A percentile compares a stretch with the other conserved stretches of the same genome.
Conservation (phyloP, 306 rosid species). For the Quercus cerris region DNA sequence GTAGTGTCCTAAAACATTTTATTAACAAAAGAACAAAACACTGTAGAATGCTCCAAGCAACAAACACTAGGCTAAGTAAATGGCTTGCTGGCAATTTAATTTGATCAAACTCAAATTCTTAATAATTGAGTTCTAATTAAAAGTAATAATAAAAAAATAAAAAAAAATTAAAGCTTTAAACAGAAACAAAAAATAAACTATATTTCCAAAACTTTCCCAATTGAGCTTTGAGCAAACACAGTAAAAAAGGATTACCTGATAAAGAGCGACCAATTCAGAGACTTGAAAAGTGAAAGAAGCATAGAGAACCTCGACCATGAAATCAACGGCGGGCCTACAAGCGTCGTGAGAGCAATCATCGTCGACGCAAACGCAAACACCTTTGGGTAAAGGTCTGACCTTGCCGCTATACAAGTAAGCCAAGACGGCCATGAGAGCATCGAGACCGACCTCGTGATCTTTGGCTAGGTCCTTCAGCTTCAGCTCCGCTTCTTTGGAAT, state of each 20-base stretch:
- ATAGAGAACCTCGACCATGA: slow-evolving; percentile 44
- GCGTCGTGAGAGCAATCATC: slow-evolving; percentile 51
- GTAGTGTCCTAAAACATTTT: neutral
- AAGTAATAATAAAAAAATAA: too few species aligned
- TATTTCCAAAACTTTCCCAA: too few species aligned
- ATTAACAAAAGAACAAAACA: neutral
- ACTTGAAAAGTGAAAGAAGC: slow-evolving; percentile 48
- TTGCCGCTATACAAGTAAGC: slow-evolving; percentile 54
- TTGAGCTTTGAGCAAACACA: too few species aligned
- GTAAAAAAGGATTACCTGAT: slow-evolving; percentile 30
- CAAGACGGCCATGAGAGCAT: slow-evolving; percentile 36
- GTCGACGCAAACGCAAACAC: slow-evolving; percentile 48
- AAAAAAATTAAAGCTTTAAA: too few species aligned
- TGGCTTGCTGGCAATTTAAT: too few species aligned
- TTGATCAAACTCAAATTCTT: too few species aligned
- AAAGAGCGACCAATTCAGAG: slow-evolving; percentile 45
- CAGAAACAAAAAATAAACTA: too few species aligned
- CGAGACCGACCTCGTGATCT: slow-evolving; percentile 49
- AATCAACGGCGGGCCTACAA: slow-evolving; percentile 54
- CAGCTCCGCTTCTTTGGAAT: slow-evolving; percentile 3
- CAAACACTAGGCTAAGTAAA: neutral
- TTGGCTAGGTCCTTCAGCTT: slow-evolving; percentile 45
- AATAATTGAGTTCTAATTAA: too few species aligned
- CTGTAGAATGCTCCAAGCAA: neutral
- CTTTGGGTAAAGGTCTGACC: slow-evolving; percentile 22